Conservation (phyloP, 495 filamentous ascomycete genomes). For the Lasiosphaeria ovina region DNA sequence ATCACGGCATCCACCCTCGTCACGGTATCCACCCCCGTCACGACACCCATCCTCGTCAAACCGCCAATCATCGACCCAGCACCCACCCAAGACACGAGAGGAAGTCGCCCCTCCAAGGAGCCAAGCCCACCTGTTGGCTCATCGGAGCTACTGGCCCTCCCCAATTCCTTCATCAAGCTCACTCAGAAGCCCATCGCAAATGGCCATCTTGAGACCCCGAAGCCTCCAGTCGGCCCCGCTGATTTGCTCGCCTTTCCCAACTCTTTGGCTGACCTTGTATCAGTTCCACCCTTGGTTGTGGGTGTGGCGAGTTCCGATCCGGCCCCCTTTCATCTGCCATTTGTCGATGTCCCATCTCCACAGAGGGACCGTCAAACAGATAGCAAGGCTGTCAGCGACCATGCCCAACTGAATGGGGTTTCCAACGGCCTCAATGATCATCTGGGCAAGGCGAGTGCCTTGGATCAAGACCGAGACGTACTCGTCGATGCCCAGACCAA, state of each 20-base stretch:
- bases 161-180: slow-evolving; percentile 12
- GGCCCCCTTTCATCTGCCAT: neutral
- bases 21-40: no score
- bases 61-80: no score
- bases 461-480: neutral
- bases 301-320: neutral
- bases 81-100: no score
- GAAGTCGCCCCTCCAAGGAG: neutral
- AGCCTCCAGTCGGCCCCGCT: slow-evolving; percentile 29
- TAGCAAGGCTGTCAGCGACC: slow-evolving; percentile 1
- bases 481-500: neutral
- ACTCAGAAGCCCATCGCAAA: neutral
- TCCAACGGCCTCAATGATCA: slow-evolving; percentile 6
- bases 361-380: slow-evolving; percentile 1
- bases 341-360: neutral
- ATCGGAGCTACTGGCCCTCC: slow-evolving; percentile 26
- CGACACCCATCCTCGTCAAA: no score
- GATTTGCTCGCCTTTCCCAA: slow-evolving; percentile 29
- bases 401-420: neutral
- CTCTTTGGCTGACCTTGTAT: slow-evolving; percentile 17
- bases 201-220: neutral
- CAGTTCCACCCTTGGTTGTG: neutral
- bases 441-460: slow-evolving; percentile 25
- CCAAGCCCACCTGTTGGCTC: slow-evolving; percentile 24
- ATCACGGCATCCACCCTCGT: no score